These are phyloP conservation scores for Fraxinus pennsylvanica DNA, from an alignment of 257 asterid species.

Conservation along the genomic window DNA sequence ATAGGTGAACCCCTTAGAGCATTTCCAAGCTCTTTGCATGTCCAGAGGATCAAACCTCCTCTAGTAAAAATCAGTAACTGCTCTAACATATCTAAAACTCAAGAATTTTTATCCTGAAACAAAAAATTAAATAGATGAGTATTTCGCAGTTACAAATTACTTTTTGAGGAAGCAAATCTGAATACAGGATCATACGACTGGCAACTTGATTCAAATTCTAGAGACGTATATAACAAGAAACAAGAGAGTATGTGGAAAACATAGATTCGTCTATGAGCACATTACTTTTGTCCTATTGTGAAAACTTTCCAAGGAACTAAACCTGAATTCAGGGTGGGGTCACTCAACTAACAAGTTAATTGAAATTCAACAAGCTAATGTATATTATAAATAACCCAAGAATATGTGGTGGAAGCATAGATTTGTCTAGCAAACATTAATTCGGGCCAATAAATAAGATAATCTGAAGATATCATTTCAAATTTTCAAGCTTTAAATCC, in stretches of 20 bases:
- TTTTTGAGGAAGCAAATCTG: no score
- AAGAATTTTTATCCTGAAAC: constrained; percentile 41
- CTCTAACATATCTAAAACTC: constrained; percentile 67
- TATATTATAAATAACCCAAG: no score
- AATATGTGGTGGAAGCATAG: background rate
- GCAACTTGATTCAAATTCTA: no score
- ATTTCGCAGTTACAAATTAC: background rate
- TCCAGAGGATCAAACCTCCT: constrained; percentile 98
- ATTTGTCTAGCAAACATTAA: background rate
- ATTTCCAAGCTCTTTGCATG: constrained; percentile 55
- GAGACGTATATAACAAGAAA: no score
- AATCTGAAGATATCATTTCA: background rate
- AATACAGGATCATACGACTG: no score
- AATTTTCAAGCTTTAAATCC: background rate
- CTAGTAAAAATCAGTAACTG: constrained; percentile 88
- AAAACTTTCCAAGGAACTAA: background rate
- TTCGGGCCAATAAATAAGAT: background rate
- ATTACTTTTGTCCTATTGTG: no score
- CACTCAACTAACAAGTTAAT: background rate
- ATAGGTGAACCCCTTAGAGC: constrained; percentile 56
- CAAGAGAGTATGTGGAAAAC: no score
- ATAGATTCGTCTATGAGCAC: no score
- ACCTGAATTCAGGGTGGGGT: background rate
- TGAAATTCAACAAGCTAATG: background rate
- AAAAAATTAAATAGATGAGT: constrained; percentile 4